Evolutionary conservation across 148 eudicot species (phyloP).

Genomic region (Rhododendron mucronatum): DNA sequence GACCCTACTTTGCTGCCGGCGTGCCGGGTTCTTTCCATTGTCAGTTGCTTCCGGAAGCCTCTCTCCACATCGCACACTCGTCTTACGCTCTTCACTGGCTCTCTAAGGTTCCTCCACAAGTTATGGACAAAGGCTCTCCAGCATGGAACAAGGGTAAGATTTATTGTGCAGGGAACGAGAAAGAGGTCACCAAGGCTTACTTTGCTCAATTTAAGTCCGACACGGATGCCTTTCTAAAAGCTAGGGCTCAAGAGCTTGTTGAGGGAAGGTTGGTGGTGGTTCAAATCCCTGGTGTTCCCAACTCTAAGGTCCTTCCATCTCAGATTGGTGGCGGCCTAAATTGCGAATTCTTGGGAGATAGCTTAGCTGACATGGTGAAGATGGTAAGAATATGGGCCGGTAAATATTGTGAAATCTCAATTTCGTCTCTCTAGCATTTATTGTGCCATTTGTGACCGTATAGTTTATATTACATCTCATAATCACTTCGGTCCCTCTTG

Average conservation of each 20-base stretch:
- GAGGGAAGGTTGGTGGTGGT: constrained; percentile 20
- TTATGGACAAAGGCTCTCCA: neutral
- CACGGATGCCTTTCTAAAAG: constrained; percentile 10
- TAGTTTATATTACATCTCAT: too few relatives aligned
- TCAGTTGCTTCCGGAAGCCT: constrained; percentile 13
- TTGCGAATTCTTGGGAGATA: neutral
- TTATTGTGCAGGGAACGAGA: neutral
- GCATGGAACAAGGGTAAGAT: constrained; percentile 28
- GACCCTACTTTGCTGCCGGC: neutral
- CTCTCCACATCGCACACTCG: constrained; percentile 12
- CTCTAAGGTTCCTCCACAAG: constrained; percentile 11
- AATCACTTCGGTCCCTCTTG: too few relatives aligned
- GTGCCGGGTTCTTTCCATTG: constrained; percentile 16
- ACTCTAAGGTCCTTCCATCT: neutral
- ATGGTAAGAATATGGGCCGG: neutral
- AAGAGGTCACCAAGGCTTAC: constrained; percentile 22
- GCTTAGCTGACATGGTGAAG: neutral
- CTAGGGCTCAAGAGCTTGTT: constrained; percentile 23
- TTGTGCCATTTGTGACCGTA: too few relatives aligned
- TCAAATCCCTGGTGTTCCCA: neutral
- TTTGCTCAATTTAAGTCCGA: constrained; percentile 14
- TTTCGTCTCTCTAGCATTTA: too few relatives aligned
- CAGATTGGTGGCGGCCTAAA: neutral
- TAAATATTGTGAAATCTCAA: too few relatives aligned
- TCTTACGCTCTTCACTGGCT: constrained; percentile 22